A percentile compares a stretch with the other conserved stretches of the same genome.
phyloP scores from a whole-genome alignment of 2,329 filamentous ascomycete species.

The Colletotrichum godetiae region DNA sequence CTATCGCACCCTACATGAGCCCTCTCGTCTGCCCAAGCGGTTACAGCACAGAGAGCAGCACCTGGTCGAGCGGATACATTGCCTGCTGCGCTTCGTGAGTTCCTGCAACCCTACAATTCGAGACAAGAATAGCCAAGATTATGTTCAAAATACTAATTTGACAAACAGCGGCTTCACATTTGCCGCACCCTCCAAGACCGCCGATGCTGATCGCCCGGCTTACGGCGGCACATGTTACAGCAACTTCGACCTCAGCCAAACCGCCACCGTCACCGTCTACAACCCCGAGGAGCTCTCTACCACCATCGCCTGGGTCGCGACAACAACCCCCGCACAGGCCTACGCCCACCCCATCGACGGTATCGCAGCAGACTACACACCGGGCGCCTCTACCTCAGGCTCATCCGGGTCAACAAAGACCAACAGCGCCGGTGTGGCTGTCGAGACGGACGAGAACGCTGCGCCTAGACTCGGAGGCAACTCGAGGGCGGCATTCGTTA shows the following conservation, averaged over 20 bases:
- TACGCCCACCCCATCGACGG: slow-evolving; percentile 32
- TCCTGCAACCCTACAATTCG: fast-evolving
- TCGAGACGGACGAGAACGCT: slow-evolving; percentile 21
- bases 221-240: slow-evolving; percentile 33
- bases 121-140: not conserved
- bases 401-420: not conserved
- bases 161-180: slow-evolving; percentile 26
- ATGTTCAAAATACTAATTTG: not conserved
- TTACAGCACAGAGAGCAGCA: slow-evolving; percentile 31
- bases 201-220: slow-evolving; percentile 24
- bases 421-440: slow-evolving; percentile 1
- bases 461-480: slow-evolving; percentile 18
- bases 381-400: not conserved
- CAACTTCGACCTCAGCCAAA: slow-evolving; percentile 29
- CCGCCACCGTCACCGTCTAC: slow-evolving; percentile 33
- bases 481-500: slow-evolving; percentile 21
- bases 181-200: slow-evolving; percentile 13
- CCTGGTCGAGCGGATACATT: slow-evolving; percentile 30
- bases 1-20: slow-evolving; percentile 30
- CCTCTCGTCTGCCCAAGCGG: slow-evolving; percentile 27
- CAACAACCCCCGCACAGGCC: slow-evolving; percentile 30
- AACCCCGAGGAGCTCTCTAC: slow-evolving; percentile 25
- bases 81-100: slow-evolving; percentile 31
- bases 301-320: slow-evolving; percentile 24
- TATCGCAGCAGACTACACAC: slow-evolving; percentile 30